Percentiles rank a stretch among this genome's conserved stretches.
phyloP scores from a whole-genome alignment of 139 green algal species.

The Prasinococcaceae sp. region DNA sequence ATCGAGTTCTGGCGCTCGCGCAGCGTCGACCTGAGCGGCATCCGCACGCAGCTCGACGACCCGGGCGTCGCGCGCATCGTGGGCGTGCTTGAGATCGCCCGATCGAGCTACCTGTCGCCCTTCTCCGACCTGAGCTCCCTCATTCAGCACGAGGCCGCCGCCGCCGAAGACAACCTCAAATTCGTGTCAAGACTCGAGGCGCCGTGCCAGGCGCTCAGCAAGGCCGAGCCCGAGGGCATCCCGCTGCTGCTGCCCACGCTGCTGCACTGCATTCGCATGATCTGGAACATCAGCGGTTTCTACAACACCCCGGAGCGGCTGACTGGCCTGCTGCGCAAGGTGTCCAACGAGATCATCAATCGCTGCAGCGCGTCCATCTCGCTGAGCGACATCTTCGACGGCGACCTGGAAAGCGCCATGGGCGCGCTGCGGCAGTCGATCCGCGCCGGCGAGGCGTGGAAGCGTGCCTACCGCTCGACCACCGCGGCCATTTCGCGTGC shows the following conservation, averaged over 20 bases:
- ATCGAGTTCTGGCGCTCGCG: conserved; percentile 70
- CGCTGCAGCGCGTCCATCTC: conserved; percentile 54
- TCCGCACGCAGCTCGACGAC: conserved; percentile 51
- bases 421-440: conserved; percentile 32
- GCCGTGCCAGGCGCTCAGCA: conserved; percentile 41
- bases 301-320: conserved; percentile 73
- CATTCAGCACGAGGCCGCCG: conserved; percentile 56
- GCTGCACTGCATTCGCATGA: conserved; percentile 61
- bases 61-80: conserved; percentile 35
- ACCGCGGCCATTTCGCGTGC: conserved; percentile 28
- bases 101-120: conserved; percentile 52
- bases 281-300: conserved; percentile 64
- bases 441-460: conserved; percentile 40
- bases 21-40: conserved; percentile 50
- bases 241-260: conserved; percentile 50
- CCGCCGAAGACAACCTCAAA: conserved; percentile 66
- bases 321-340: conserved; percentile 64
- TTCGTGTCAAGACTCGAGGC: conserved; percentile 59
- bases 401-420: conserved; percentile 24
- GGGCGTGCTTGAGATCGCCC: conserved; percentile 43
- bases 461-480: conserved; percentile 46
- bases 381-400: conserved; percentile 49
- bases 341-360: conserved; percentile 70
- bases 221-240: conserved; percentile 38
- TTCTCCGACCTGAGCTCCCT: conserved; percentile 54